Evolutionary conservation across 2,329 filamentous ascomycete genomes (phyloP).

Genomic region (Aphanoascus verrucosus): DNA sequence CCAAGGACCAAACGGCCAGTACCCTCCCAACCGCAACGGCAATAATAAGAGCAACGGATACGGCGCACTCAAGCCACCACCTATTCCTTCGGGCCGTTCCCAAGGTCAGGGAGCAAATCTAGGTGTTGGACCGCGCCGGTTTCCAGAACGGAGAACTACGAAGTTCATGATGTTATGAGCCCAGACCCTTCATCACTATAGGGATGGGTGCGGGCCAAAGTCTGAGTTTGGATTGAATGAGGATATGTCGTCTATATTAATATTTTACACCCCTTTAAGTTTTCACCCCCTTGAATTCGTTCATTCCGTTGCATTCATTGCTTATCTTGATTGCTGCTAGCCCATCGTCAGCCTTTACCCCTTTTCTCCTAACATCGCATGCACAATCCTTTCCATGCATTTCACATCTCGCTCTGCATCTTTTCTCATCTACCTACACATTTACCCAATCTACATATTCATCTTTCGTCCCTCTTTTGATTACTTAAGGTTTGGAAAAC

Average conservation of each 20-base stretch:
- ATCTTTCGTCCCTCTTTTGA: not conserved
- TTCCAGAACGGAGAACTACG: constrained; percentile 41
- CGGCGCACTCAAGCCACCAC: constrained; percentile 15
- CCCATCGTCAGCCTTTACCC: no score
- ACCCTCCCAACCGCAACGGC: constrained; percentile 11
- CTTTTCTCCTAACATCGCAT: no score
- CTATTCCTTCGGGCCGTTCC: constrained; percentile 17
- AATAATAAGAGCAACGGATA: not conserved
- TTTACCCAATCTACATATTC: not conserved
- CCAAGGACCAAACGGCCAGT: not conserved
- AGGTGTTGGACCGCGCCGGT: constrained; percentile 28
- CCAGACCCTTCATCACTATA: no score
- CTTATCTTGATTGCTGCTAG: no score
- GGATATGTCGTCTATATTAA: no score
- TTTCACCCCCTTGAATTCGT: no score
- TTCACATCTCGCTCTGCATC: not conserved
- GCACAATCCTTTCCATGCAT: not conserved
- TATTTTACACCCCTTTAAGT: no score
- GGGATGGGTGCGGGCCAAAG: no score
- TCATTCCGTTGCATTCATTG: no score
- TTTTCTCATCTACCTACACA: not conserved
- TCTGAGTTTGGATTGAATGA: no score
- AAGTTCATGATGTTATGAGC: constrained; percentile 41
- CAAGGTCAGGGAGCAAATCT: constrained; percentile 3
- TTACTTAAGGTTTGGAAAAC: not conserved